Conservation (phyloP, 192 early-diverging fungal species). For the Bifiguratus adelaidae region DNA sequence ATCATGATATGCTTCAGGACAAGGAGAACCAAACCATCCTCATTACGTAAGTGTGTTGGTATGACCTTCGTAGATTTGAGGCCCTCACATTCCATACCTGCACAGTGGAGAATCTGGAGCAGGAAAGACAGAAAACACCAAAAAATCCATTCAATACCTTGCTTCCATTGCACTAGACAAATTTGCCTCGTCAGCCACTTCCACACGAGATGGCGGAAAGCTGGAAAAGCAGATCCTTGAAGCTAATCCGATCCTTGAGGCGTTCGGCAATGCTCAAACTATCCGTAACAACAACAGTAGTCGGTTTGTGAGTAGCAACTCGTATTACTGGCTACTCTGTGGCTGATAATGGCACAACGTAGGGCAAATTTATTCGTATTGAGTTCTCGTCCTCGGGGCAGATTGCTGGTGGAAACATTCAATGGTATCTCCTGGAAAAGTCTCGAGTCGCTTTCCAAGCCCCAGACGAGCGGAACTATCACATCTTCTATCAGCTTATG, state of each 20-base stretch:
- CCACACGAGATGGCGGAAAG: slow-evolving; percentile 2
- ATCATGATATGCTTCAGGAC: slow-evolving; percentile 89
- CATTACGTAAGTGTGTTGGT: slow-evolving; percentile 62
- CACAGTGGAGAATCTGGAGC: slow-evolving; percentile 93
- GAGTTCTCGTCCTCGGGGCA: slow-evolving; percentile 82
- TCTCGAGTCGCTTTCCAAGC: slow-evolving; percentile 92
- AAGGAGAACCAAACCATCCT: slow-evolving; percentile 95
- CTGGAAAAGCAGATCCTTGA: slow-evolving; percentile 81
- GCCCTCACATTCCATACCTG: background rate
- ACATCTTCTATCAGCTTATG: slow-evolving; percentile 98
- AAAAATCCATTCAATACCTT: slow-evolving; percentile 97
- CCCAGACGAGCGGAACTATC: slow-evolving; percentile 88
- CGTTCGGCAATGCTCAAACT: slow-evolving; percentile 98
- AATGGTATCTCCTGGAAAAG: slow-evolving; percentile 96
- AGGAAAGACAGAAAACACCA: slow-evolving; percentile 99
- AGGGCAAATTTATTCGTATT: slow-evolving; percentile 97
- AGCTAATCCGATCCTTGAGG: slow-evolving; percentile 95
- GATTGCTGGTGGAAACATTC: slow-evolving; percentile 94
- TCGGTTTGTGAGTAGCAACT: slow-evolving; percentile 62
- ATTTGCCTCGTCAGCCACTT: slow-evolving; percentile 6
- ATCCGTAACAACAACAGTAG: slow-evolving; percentile 99
- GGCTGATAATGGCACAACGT: background rate
- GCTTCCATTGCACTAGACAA: slow-evolving; percentile 74
- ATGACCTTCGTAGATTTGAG: background rate
- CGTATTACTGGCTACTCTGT: background rate